Conservation (phyloP, 2,329 filamentous ascomycete genomes). For the Aspergillus fumigatiaffinis region DNA sequence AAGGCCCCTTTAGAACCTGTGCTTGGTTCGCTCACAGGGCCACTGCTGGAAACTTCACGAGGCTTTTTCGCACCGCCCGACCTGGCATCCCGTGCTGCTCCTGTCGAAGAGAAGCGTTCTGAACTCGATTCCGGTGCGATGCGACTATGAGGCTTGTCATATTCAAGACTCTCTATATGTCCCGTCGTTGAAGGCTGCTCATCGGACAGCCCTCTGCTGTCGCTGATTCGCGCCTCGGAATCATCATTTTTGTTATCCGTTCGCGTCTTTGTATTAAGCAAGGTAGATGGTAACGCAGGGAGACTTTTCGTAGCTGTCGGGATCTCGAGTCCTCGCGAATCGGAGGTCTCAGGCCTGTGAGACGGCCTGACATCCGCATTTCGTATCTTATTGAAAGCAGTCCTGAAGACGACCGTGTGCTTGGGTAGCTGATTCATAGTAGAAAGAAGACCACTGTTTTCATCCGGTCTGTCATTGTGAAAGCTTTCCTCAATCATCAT, state of each 20-base stretch:
- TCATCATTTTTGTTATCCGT: not conserved
- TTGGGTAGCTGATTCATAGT: slow-evolving; percentile 35
- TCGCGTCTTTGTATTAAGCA: not conserved
- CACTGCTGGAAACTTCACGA: slow-evolving; percentile 6
- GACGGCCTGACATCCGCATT: slow-evolving; percentile 32
- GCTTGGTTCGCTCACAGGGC: slow-evolving; percentile 18
- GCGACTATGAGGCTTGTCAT: not conserved
- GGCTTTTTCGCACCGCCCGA: not conserved
- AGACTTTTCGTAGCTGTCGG: not conserved
- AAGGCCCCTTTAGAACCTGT: slow-evolving; percentile 18
- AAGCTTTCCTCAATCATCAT: slow-evolving; percentile 44
- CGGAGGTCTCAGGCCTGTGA: slow-evolving; percentile 3
- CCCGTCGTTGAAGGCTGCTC: not conserved
- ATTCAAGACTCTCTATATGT: not conserved
- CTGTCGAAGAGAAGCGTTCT: not conserved
- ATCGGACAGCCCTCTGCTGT: not conserved
- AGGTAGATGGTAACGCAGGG: not conserved
- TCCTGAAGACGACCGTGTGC: slow-evolving; percentile 45
- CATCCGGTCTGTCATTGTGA: slow-evolving; percentile 45
- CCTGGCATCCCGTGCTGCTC: not conserved
- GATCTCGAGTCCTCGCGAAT: not conserved
- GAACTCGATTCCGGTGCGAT: not conserved
- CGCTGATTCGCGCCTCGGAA: not conserved
- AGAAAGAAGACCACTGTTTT: slow-evolving; percentile 34
- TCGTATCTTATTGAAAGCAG: slow-evolving; percentile 40